Percentiles rank a stretch among this genome's conserved stretches.
Evolutionary conservation across 2,329 filamentous ascomycete genomes (phyloP).

Genomic region (Aspergillus hiratsukae): DNA sequence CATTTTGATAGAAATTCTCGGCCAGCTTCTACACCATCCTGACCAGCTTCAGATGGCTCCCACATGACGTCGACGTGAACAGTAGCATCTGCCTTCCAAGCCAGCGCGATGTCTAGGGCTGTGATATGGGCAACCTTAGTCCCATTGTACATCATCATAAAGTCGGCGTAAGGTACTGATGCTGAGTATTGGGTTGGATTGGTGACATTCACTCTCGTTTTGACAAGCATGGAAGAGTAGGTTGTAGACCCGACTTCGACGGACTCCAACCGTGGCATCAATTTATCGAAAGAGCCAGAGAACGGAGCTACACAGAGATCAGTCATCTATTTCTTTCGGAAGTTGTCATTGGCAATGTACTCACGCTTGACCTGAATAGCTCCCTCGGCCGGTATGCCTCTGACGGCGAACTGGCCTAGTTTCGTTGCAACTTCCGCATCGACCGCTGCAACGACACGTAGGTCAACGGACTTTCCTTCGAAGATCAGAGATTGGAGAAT

Average conservation of each 20-base stretch:
- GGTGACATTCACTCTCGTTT: slow-evolving; percentile 72
- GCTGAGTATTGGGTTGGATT: slow-evolving; percentile 89
- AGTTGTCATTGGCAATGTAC: slow-evolving; percentile 43
- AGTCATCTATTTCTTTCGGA: slow-evolving; percentile 22
- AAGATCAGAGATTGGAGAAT: slow-evolving; percentile 79
- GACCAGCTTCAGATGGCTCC: slow-evolving; percentile 64
- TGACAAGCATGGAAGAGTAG: slow-evolving; percentile 63
- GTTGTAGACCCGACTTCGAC: slow-evolving; percentile 71
- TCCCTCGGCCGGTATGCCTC: slow-evolving; percentile 77
- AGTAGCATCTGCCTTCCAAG: slow-evolving; percentile 66
- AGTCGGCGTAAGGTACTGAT: slow-evolving; percentile 71
- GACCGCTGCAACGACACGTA: slow-evolving; percentile 74
- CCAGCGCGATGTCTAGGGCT: slow-evolving; percentile 59
- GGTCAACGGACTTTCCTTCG: slow-evolving; percentile 61
- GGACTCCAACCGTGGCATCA: slow-evolving; percentile 64
- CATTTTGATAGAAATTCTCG: slow-evolving; percentile 77
- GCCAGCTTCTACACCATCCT: slow-evolving; percentile 58
- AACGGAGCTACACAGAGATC: slow-evolving; percentile 51
- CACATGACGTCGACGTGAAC: slow-evolving; percentile 66
- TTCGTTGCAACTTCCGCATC: slow-evolving; percentile 79
- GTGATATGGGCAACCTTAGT: slow-evolving; percentile 72
- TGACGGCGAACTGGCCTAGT: slow-evolving; percentile 74
- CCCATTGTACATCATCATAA: slow-evolving; percentile 70
- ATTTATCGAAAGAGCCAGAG: slow-evolving; percentile 47
- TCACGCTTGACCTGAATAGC: slow-evolving; percentile 89